Evolutionary conservation across 225 moss, liverwort and hornwort genomes (phyloP).

Genomic region (Physcomitrium patens): DNA sequence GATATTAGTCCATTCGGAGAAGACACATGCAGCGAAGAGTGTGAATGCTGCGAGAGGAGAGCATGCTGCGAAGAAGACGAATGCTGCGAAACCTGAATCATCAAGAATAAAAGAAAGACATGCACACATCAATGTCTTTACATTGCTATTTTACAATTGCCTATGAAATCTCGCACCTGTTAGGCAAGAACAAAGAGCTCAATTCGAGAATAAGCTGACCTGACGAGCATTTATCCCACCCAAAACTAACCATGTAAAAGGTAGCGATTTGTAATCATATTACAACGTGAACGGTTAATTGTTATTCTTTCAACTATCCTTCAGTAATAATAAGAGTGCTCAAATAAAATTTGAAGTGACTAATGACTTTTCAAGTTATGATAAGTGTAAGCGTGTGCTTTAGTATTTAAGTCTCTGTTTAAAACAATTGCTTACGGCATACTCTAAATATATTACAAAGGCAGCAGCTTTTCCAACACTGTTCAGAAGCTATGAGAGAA

Average conservation of each 20-base stretch:
- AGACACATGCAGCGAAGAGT: constrained; percentile 41
- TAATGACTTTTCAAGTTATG: background rate
- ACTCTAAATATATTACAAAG: constrained; percentile 9
- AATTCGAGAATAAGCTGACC: background rate
- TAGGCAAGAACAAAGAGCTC: constrained; percentile 9
- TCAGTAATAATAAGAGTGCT: no score
- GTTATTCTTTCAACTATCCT: no score
- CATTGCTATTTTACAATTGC: constrained; percentile 21
- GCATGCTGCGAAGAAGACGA: constrained; percentile 9
- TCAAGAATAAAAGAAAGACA: background rate
- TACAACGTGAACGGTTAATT: no score
- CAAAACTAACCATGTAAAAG: no score
- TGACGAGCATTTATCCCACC: constrained; percentile 6
- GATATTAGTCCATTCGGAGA: constrained; percentile 42
- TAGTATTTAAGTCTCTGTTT: no score
- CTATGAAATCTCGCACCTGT: constrained; percentile 2
- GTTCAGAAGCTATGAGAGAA: constrained; percentile 4
- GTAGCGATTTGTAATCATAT: no score
- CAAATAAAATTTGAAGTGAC: no score
- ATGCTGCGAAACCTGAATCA: constrained; percentile 47
- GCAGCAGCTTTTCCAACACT: constrained; percentile 15
- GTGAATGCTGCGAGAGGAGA: background rate
- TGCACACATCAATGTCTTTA: constrained; percentile 16
- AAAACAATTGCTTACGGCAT: no score
- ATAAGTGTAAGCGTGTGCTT: no score